These are phyloP conservation scores for Blastobotrys peoriensis DNA, from an alignment of 805 yeast species.

Conservation along the genomic window DNA sequence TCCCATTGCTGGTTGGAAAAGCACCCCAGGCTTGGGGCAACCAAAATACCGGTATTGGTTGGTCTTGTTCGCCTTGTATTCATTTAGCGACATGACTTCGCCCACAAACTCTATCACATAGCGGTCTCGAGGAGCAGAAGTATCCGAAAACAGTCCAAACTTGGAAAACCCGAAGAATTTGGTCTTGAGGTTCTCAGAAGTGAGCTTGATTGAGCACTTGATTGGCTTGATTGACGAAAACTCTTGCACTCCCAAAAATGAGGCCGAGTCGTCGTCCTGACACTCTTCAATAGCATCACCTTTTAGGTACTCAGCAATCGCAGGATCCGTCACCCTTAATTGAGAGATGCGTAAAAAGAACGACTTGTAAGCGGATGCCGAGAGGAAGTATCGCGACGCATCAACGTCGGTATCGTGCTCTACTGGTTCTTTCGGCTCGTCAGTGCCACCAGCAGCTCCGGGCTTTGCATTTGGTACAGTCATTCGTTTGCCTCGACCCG, in stretches of 20 bases:
- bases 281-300: slow-evolving; percentile 9
- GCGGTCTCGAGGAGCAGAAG: slow-evolving; percentile 40
- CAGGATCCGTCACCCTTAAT: slow-evolving; percentile 4
- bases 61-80: slow-evolving; percentile 55
- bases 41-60: slow-evolving; percentile 75
- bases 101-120: slow-evolving; percentile 64
- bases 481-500: slow-evolving; percentile 4
- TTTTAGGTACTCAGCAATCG: slow-evolving; percentile 4
- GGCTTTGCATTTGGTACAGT: slow-evolving; percentile 7
- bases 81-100: slow-evolving; percentile 58
- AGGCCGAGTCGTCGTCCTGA: slow-evolving; percentile 14
- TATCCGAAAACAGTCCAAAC: slow-evolving; percentile 48
- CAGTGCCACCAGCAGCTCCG: slow-evolving; percentile 2
- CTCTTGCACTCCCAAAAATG: slow-evolving; percentile 23
- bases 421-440: neutral
- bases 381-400: slow-evolving; percentile 4
- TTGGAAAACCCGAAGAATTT: slow-evolving; percentile 62
- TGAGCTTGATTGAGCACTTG: neutral
- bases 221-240: slow-evolving; percentile 16
- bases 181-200: slow-evolving; percentile 24
- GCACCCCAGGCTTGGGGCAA: slow-evolving; percentile 57
- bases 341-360: slow-evolving; percentile 11
- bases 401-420: slow-evolving; percentile 13
- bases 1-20: slow-evolving; percentile 50
- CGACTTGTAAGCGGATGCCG: slow-evolving; percentile 9